Conservation (phyloP, 805 yeast genomes). For the Kurtzmaniella cleridarum region DNA sequence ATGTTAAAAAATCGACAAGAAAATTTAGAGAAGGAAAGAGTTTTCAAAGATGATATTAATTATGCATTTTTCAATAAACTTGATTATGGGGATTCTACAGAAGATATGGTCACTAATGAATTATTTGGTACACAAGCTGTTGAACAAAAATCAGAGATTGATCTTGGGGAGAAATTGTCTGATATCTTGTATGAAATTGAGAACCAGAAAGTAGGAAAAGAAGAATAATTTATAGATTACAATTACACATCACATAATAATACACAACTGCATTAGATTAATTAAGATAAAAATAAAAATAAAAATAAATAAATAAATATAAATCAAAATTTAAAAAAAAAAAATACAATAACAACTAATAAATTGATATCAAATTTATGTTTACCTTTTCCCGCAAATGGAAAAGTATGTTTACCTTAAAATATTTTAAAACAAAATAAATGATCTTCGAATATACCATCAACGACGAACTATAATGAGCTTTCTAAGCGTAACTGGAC, state of each 20-base stretch:
- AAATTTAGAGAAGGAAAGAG: constrained; percentile 11
- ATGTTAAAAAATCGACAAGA: constrained; percentile 19
- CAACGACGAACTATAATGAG: background rate
- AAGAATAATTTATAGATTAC: background rate
- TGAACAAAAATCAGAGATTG: constrained; percentile 6
- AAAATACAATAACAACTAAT: background rate
- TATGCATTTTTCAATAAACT: constrained; percentile 26
- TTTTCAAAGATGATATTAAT: constrained; percentile 15
- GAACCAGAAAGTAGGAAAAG: background rate
- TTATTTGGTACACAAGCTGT: constrained; percentile 10
- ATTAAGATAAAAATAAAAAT: background rate
- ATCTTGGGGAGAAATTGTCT: constrained; percentile 19
- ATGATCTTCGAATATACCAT: too few species aligned
- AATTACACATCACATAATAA: background rate
- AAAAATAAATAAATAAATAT: background rate
- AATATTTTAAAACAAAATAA: background rate
- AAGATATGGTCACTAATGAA: constrained; percentile 15
- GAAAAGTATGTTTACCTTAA: background rate
- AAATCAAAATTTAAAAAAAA: background rate
- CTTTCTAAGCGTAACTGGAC: constrained; percentile 2
- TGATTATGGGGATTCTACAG: background rate
- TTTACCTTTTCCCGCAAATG: constrained; percentile 4
- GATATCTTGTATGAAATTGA: constrained; percentile 10
- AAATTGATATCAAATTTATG: constrained; percentile 1
- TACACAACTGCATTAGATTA: background rate